Evolutionary conservation across 1,284 basidiomycete species (phyloP), one percentile per base, ranked within the genome.

Genomic region (Bondarzewia mesenterica): DNA sequence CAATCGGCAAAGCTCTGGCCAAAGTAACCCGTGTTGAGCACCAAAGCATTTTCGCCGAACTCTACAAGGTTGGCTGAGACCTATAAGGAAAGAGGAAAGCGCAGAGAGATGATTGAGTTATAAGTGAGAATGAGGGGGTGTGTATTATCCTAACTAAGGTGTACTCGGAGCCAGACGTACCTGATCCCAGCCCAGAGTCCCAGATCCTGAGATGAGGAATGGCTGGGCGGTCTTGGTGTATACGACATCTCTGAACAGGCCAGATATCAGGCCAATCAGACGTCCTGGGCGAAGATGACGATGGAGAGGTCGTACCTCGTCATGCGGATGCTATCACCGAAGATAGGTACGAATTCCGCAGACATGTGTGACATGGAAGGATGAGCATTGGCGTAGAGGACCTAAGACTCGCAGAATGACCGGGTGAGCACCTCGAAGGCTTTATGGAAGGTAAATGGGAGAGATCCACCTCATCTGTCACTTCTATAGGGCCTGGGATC

Each of bases 181-280:
- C 77, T 88, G 83, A 62, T 88, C 85, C 93, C 94, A 96, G 27
- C 94, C 94, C 35, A 98, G 72, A 2, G 94, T 98, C n/a, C 94
- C 94, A 44, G 85, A 89, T 2, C 95, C 95, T 25, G 93, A 82
- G 48, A 96, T 86, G 57, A 97, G 71, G 72, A 98, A 89, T 1
- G 91, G 88, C 63, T 97, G 94, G 1, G 76, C 86, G 29, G 73
- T 70, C 51, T 80, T 75, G 36, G 93, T 83, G 66, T 83, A 82
- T 40, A 96, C 68, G 4, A 95, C 81, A 48, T 89, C 72, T 54
- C 88, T 85, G 53, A 51, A 42, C 37, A 22, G n/a, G 32, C 21
- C 20, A 40, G 12, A 18, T 26, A 18, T 42, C n/a, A 32, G 12
- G 29, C n/a, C n/a, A n/a, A n/a, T 12, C 5, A n/a, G 6, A 32